Conservation (phyloP, 495 filamentous ascomycete genomes). For the Beverwykella pulmonaria region DNA sequence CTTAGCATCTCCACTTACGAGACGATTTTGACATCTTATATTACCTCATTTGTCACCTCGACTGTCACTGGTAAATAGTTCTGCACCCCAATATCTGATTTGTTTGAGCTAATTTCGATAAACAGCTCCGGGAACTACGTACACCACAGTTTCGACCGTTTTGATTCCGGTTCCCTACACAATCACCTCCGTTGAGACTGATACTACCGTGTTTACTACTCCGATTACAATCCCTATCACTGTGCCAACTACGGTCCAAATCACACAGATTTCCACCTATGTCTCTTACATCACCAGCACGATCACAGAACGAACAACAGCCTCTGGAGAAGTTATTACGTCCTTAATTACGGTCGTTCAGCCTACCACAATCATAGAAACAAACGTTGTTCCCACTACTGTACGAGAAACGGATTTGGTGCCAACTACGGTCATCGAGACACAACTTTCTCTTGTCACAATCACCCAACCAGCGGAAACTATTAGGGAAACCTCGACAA, state of each 20-base stretch:
- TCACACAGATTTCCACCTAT: no score
- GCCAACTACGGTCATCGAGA: slow-evolving; percentile 4
- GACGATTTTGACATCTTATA: slow-evolving; percentile 4
- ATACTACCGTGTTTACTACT: slow-evolving; percentile 1
- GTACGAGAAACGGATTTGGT: neutral
- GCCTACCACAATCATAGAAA: no score
- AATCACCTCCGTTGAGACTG: neutral
- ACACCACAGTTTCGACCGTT: neutral
- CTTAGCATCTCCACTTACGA: neutral
- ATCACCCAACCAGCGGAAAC: neutral
- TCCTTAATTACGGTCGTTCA: no score
- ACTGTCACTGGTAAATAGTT: no score
- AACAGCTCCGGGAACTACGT: neutral
- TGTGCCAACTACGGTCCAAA: neutral
- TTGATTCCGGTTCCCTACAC: neutral
- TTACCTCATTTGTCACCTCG: neutral
- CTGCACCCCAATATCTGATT: no score
- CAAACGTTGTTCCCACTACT: neutral
- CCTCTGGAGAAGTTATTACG: no score
- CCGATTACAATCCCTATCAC: neutral
- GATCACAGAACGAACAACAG: no score
- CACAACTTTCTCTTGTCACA: neutral
- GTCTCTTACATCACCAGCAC: no score
- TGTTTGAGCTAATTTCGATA: no score
- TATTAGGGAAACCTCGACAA: neutral